Percentiles rank a stretch among this genome's conserved stretches.
Conservation (phyloP, 257 asterid genomes). For the Ophiorrhiza pumila region DNA sequence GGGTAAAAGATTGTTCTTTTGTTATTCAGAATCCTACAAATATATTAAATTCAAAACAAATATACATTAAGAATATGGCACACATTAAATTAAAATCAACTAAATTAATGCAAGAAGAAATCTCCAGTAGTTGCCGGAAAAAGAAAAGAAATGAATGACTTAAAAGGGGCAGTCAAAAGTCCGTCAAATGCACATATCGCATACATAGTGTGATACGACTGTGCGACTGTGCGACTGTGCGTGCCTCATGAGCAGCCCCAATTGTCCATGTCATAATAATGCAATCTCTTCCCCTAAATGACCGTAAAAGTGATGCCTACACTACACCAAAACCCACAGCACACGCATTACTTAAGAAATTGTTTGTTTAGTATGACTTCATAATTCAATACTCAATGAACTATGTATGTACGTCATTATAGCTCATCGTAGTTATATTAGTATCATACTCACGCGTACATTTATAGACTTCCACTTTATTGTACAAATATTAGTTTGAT, state of each 20-base stretch:
- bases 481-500: no score
- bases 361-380: background rate
- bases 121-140: background rate
- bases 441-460: no score
- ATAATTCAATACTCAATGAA: background rate
- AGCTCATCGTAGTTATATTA: no score
- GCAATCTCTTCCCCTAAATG: conserved; percentile 8
- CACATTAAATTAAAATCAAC: no score
- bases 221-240: background rate
- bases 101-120: background rate
- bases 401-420: background rate
- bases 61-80: no score
- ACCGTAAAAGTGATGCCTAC: conserved; percentile 7
- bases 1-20: no score
- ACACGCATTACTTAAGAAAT: background rate
- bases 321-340: background rate
- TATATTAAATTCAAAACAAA: background rate
- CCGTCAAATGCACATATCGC: background rate
- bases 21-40: no score
- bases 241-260: no score
- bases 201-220: background rate
- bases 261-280: background rate
- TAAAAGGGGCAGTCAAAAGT: conserved; percentile 2
- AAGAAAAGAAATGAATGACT: background rate
- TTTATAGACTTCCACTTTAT: no score